Conservation (phyloP, 139 green algal genomes). For the Closterium sp. region DNA sequence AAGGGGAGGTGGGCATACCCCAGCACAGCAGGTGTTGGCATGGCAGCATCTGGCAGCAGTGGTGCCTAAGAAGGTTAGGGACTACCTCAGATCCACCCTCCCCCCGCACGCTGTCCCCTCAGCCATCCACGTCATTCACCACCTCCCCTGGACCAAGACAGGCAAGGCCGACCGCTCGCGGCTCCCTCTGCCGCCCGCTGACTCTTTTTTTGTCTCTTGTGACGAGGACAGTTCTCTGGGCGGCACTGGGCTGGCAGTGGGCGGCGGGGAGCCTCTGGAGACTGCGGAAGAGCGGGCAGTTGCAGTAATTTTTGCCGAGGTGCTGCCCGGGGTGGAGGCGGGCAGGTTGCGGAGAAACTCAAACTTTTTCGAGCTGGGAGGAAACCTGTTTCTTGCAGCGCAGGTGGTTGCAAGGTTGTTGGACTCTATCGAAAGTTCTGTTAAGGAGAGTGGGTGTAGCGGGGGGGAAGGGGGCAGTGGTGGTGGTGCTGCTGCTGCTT, state of each 20-base stretch:
- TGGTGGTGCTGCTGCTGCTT: not conserved
- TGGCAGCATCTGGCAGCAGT: not conserved
- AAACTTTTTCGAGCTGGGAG: conserved; percentile 32
- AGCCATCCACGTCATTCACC: conserved; percentile 18
- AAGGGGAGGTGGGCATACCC: not conserved
- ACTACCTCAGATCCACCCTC: not conserved
- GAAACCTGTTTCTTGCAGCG: conserved; percentile 21
- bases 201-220: conserved; percentile 5
- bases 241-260: not conserved
- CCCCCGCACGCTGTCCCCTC: conserved; percentile 25
- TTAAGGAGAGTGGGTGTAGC: not conserved
- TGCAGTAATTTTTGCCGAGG: conserved; percentile 11
- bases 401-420: conserved; percentile 8
- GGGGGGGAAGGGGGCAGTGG: not conserved
- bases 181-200: conserved; percentile 10
- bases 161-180: conserved; percentile 30
- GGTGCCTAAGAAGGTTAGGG: not conserved
- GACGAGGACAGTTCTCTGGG: not conserved
- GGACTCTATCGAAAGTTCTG: not conserved
- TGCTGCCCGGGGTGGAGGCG: conserved; percentile 7
- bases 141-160: conserved; percentile 15
- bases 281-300: conserved; percentile 25
- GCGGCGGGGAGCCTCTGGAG: conserved; percentile 1
- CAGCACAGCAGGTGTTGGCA: not conserved
- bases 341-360: not conserved